These are phyloP conservation scores for Emericellopsis cladophorae DNA, from an alignment of 2,329 filamentous ascomycete species.

Conservation along the genomic window DNA sequence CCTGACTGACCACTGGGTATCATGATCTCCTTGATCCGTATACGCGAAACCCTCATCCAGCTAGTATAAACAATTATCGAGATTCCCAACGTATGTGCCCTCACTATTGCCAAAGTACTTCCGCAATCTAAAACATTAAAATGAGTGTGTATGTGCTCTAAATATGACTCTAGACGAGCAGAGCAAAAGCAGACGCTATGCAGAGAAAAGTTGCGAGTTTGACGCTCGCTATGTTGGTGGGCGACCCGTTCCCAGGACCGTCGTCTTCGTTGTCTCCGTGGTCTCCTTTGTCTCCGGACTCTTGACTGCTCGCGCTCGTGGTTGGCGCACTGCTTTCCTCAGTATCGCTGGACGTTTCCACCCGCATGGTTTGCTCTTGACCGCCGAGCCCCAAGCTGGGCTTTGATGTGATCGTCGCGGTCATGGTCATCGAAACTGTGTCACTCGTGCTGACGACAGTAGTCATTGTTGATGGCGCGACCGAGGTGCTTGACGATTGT, in stretches of 20 bases:
- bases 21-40: too few relatives aligned
- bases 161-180: slow-evolving; percentile 1
- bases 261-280: background rate
- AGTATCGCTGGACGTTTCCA: background rate
- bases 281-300: background rate
- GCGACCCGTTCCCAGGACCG: background rate
- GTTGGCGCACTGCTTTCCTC: background rate
- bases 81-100: too few relatives aligned
- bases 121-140: background rate
- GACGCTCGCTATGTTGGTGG: background rate
- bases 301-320: background rate
- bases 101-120: background rate
- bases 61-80: too few relatives aligned
- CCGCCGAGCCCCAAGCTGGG: slow-evolving; percentile 8
- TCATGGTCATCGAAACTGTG: background rate
- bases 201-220: background rate
- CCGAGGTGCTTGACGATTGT: background rate
- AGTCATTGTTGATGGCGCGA: background rate
- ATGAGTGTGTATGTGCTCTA: background rate
- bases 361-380: slow-evolving; percentile 6
- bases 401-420: background rate
- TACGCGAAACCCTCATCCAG: too few relatives aligned
- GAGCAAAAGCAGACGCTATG: slow-evolving; percentile 2
- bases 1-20: too few relatives aligned
- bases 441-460: background rate